phyloP scores from a whole-genome alignment of 1,284 basidiomycete genomes.

The Rhodotorula sp. region DNA sequence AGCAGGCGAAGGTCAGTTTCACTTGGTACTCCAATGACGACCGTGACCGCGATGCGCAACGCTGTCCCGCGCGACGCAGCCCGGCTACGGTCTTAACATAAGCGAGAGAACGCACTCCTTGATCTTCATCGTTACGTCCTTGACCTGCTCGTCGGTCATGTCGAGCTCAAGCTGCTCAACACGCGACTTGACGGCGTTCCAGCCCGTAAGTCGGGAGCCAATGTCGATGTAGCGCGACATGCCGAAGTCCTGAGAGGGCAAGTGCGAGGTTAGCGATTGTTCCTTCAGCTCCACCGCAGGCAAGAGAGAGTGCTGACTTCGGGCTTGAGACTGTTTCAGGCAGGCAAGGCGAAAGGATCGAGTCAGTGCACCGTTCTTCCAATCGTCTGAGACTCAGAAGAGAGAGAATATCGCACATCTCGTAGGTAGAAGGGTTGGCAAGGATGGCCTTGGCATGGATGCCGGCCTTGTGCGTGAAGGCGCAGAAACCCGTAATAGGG shows the following conservation, averaged over 20 bases:
- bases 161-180: conserved; percentile 66
- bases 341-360: conserved; percentile 32
- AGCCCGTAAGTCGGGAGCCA: conserved; percentile 59
- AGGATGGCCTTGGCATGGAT: conserved; percentile 99
- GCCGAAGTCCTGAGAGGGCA: conserved; percentile 70
- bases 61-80: too few species aligned
- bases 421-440: conserved; percentile 98
- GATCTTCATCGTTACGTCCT: conserved; percentile 85
- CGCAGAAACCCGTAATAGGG: conserved; percentile 85
- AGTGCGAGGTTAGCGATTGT: conserved; percentile 44
- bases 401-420: conserved; percentile 58
- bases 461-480: conserved; percentile 99
- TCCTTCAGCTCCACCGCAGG: too few species aligned
- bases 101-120: background rate
- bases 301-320: conserved; percentile 4
- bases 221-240: conserved; percentile 98
- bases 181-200: conserved; percentile 81
- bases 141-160: conserved; percentile 63
- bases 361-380: background rate
- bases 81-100: too few species aligned
- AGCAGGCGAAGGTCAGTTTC: background rate
- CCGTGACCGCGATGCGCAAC: too few species aligned
- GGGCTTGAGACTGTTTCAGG: conserved; percentile 63
- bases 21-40: too few species aligned
- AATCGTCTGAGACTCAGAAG: background rate